Evolutionary conservation across 495 filamentous ascomycete genomes (phyloP).

Genomic region (Delitschia confertaspora): DNA sequence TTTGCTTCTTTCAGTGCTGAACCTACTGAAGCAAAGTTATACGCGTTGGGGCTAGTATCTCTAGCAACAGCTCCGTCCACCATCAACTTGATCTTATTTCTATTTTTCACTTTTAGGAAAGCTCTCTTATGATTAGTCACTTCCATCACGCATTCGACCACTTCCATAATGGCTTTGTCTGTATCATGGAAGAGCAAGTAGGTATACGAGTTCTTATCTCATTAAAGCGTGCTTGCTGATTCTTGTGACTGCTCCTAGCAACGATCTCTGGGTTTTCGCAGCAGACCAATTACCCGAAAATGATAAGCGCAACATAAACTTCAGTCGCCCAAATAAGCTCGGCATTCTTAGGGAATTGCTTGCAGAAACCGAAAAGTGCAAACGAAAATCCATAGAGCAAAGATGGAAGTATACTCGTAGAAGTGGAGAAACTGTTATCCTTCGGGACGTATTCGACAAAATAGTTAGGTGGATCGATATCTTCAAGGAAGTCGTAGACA

Average conservation of each 20-base stretch:
- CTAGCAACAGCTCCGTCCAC: too few relatives aligned
- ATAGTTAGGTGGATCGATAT: slow-evolving; percentile 35
- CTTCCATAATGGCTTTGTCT: slow-evolving; percentile 7
- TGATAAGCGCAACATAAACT: slow-evolving; percentile 24
- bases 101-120: too few relatives aligned
- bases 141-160: too few relatives aligned
- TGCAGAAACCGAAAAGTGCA: slow-evolving; percentile 12
- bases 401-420: slow-evolving; percentile 17
- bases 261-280: slow-evolving; percentile 21
- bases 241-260: slow-evolving; percentile 8
- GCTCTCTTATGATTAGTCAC: too few relatives aligned
- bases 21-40: too few relatives aligned
- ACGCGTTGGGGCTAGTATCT: too few relatives aligned
- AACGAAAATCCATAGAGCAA: slow-evolving; percentile 7
- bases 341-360: slow-evolving; percentile 21
- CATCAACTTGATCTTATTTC: too few relatives aligned
- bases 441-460: slow-evolving; percentile 35
- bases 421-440: slow-evolving; percentile 27
- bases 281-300: slow-evolving; percentile 21
- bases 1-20: too few relatives aligned
- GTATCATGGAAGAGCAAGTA: slow-evolving; percentile 9
- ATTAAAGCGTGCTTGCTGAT: slow-evolving; percentile 7
- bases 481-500: slow-evolving; percentile 37
- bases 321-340: slow-evolving; percentile 23
- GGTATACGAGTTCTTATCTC: background rate